phyloP scores from a whole-genome alignment of 768 basidiomycete species.

The Suillus subalutaceus region DNA sequence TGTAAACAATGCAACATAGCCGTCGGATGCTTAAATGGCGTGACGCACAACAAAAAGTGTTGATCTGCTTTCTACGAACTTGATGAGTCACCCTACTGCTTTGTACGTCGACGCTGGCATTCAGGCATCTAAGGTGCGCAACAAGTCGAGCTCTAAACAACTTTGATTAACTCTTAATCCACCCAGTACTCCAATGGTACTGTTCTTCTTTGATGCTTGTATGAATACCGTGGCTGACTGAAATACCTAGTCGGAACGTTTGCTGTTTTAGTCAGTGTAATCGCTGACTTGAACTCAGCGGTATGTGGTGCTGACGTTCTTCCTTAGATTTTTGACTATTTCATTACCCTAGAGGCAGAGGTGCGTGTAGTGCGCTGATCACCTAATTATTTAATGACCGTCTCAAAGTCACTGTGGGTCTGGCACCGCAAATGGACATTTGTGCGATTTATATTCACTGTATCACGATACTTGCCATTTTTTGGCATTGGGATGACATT shows the following conservation, averaged over 20 bases:
- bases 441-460: neutral
- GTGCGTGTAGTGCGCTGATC: neutral
- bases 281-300: neutral
- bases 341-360: neutral
- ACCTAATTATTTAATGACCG: neutral
- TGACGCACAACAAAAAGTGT: neutral
- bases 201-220: neutral
- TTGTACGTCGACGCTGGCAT: neutral
- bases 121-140: neutral
- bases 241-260: neutral
- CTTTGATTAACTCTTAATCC: neutral
- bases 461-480: constrained; percentile 1
- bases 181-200: neutral
- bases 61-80: neutral
- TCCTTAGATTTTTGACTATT: neutral
- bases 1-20: neutral
- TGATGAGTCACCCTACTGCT: neutral
- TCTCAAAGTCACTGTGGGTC: neutral
- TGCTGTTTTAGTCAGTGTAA: neutral
- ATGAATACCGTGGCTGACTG: neutral
- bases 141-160: neutral
- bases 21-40: neutral
- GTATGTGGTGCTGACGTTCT: neutral
- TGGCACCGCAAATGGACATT: constrained; percentile 1
- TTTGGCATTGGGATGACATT: neutral